Evolutionary conservation across 1,284 basidiomycete genomes (phyloP), one percentile per base, ranked within the genome.

Genomic region (Microbotryum intermedium): DNA sequence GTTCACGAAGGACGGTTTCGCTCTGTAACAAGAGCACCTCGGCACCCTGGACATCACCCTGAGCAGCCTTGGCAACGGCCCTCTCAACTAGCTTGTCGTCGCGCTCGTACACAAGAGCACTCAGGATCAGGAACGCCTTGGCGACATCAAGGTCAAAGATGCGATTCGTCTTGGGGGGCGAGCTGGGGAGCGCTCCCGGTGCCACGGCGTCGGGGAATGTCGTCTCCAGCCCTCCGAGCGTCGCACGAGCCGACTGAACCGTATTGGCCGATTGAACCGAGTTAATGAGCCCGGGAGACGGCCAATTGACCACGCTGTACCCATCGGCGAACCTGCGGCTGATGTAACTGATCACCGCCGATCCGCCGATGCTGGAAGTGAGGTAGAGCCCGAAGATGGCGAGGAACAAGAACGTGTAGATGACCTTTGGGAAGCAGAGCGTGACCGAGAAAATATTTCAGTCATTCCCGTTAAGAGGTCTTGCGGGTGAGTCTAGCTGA

Each of bases 281-380:
- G 4, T 29, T 58, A 25, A 61, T 48, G 10, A 16, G 4, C 7
- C 2, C 26, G 5, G n/a, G 46, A 23, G 34, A 20, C 6, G 25
- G 26, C 62, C 63, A 65, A 34, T 65, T 59, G 43, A 57, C 57
- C 18, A 52, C 30, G 16, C 42, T 34, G 39, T 46, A 59, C 7
- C 63, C 57, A 5, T 55, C 29, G 6, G 56, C 57, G 28, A 34
- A 61, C 4, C 29, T 57, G 25, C 25, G 10, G 25, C 50, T 23
- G 48, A 61, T 46, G 18, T 10, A 21, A 21, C 54, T n/a, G 46
- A 65, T 57, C 7, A 61, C 1, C 2, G n/a, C 23, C 18, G 28
- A 20, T 1, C 55, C 51, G 3, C 57, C 54, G 11, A 51, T 13
- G 20, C 48, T 20, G 6, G 45, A 34, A 18, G 44, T 48, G 48